Evolutionary conservation across 2,329 filamentous ascomycete species (phyloP).

Genomic region (Xylariales sp.): DNA sequence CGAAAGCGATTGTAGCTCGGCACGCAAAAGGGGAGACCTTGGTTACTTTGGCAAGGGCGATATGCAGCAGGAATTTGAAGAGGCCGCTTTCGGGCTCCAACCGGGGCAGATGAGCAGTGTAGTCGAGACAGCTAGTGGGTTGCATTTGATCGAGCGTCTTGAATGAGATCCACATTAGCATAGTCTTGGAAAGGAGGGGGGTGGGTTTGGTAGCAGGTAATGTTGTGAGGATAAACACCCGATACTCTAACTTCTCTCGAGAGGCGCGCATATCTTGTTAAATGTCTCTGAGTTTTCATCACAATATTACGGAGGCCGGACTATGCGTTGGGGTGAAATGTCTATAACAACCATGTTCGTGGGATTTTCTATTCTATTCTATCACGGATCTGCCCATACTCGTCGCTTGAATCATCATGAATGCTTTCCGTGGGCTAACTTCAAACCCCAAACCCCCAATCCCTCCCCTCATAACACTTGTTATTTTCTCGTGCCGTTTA

Average conservation of each 20-base stretch:
- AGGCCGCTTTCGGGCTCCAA: slow-evolving; percentile 90
- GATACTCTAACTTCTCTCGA: slow-evolving; percentile 6
- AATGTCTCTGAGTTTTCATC: background rate
- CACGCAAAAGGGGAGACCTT: slow-evolving; percentile 91
- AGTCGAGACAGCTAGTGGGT: slow-evolving; percentile 90
- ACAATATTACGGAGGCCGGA: background rate
- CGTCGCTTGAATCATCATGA: slow-evolving; percentile 16
- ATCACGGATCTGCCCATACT: background rate
- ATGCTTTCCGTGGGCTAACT: slow-evolving; percentile 1
- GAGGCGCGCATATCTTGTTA: background rate
- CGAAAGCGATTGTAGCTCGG: slow-evolving; percentile 96
- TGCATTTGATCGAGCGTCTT: slow-evolving; percentile 88
- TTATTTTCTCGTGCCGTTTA: slow-evolving; percentile 4
- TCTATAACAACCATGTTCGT: background rate
- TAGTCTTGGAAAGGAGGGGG: background rate
- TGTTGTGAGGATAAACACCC: background rate
- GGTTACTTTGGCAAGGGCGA: slow-evolving; percentile 94
- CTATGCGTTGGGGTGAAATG: background rate
- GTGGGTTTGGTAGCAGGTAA: background rate
- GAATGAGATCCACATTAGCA: slow-evolving; percentile 43
- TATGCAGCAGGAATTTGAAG: slow-evolving; percentile 99
- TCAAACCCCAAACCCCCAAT: background rate
- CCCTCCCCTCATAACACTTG: background rate
- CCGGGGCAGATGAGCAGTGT: slow-evolving; percentile 87
- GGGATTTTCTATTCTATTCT: background rate